Evolutionary conservation across 768 basidiomycete genomes (phyloP).

Genomic region (Mycena floridula): DNA sequence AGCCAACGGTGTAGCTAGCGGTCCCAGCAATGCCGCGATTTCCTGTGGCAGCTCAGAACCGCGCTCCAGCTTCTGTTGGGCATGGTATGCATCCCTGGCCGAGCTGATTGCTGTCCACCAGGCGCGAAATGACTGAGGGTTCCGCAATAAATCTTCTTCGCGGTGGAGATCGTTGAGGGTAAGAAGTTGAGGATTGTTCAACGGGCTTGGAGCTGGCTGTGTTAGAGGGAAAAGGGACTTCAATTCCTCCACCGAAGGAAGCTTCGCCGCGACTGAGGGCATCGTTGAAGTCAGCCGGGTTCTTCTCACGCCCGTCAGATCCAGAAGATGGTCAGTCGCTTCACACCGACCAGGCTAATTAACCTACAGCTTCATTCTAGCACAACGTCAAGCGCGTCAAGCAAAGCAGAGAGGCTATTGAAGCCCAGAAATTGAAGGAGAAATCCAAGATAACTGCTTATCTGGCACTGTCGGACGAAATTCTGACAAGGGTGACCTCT

Average conservation of each 20-base stretch:
- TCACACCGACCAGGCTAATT: constrained; percentile 1
- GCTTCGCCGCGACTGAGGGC: constrained; percentile 35
- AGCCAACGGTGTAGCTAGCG: constrained; percentile 66
- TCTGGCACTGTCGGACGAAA: constrained; percentile 52
- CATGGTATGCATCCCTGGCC: constrained; percentile 58
- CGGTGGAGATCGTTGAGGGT: constrained; percentile 71
- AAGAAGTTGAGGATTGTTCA: constrained; percentile 72
- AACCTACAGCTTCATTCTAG: constrained; percentile 26
- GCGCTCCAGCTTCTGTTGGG: constrained; percentile 53
- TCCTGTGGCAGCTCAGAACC: constrained; percentile 42
- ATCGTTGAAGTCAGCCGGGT: background rate
- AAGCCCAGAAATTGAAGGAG: constrained; percentile 65
- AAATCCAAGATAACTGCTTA: constrained; percentile 73
- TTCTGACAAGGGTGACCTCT: constrained; percentile 51
- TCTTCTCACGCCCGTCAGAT: constrained; percentile 3
- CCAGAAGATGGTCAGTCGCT: constrained; percentile 19
- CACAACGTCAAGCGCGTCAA: constrained; percentile 64
- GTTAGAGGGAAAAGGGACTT: constrained; percentile 77
- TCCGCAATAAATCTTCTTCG: constrained; percentile 91
- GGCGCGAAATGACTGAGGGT: constrained; percentile 84
- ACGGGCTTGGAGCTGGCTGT: constrained; percentile 75
- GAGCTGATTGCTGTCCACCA: constrained; percentile 88
- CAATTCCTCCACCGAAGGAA: constrained; percentile 41
- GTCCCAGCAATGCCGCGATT: constrained; percentile 61
- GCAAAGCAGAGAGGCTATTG: constrained; percentile 54